Conservation (phyloP, 441 rosid species). For the Aleurites moluccanus region DNA sequence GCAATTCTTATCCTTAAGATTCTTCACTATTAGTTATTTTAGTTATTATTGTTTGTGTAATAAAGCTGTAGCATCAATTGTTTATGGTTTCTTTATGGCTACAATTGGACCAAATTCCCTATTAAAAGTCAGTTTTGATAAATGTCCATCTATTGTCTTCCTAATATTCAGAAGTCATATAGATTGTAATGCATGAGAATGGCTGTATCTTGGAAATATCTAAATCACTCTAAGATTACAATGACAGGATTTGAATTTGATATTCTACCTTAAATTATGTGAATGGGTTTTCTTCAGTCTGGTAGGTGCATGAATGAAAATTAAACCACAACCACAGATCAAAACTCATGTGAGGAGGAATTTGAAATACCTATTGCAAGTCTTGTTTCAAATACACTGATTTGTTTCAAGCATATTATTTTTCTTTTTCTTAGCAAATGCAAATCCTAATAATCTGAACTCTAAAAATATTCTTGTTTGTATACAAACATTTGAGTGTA, state of each 20-base stretch:
- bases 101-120: neutral
- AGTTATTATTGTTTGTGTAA: neutral
- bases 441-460: neutral
- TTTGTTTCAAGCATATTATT: neutral
- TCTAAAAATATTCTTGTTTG: neutral
- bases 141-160: neutral
- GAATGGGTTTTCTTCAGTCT: too few species aligned
- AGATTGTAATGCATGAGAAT: neutral
- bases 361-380: neutral
- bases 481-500: neutral
- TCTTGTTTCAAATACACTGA: neutral
- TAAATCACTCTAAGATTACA: neutral
- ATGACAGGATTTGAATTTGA: neutral
- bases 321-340: neutral
- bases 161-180: neutral
- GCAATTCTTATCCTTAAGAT: neutral
- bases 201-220: neutral
- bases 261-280: neutral
- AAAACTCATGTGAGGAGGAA: neutral
- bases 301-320: neutral
- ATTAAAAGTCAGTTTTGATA: neutral
- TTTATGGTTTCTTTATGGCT: conserved; percentile 1
- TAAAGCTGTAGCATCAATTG: neutral
- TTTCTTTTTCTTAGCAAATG: neutral
- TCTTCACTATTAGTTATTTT: neutral